Conservation (phyloP, 306 rosid species). For the Hylodesmum podocarpum region DNA sequence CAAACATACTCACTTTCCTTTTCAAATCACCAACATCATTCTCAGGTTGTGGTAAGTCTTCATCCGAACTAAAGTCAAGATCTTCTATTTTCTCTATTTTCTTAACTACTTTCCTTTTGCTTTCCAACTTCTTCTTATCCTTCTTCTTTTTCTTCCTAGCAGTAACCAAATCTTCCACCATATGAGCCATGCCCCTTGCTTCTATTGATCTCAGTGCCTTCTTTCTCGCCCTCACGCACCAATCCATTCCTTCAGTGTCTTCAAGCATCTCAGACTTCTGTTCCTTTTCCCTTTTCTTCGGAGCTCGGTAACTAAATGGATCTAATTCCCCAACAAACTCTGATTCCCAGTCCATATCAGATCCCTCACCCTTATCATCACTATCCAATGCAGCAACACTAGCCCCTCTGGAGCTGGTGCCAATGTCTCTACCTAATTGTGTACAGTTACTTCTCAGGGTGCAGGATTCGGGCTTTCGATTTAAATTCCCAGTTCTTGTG, state of each 20-base stretch:
- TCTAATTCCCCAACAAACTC: conserved; percentile 72
- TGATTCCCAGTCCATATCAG: conserved; percentile 60
- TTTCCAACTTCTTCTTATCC: conserved; percentile 49
- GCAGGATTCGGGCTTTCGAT: conserved; percentile 20
- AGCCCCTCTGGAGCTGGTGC: conserved; percentile 19
- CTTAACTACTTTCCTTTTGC: conserved; percentile 37
- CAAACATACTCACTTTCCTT: conserved; percentile 54
- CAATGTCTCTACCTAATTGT: conserved; percentile 32
- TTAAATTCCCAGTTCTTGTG: conserved; percentile 29
- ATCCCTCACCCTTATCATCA: conserved; percentile 32
- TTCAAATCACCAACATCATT: conserved; percentile 42
- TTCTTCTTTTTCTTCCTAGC: conserved; percentile 63
- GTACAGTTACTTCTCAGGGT: conserved; percentile 36
- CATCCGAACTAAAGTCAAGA: conserved; percentile 40
- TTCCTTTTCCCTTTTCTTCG: conserved; percentile 57
- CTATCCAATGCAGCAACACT: conserved; percentile 23
- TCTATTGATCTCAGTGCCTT: conserved; percentile 67
- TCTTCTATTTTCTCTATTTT: conserved; percentile 45
- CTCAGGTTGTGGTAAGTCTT: conserved; percentile 35
- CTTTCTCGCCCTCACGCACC: conserved; percentile 84
- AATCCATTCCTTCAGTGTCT: conserved; percentile 72
- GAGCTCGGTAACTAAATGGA: conserved; percentile 64
- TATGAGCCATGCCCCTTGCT: conserved; percentile 57
- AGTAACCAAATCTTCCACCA: conserved; percentile 56
- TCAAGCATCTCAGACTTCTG: conserved; percentile 51